Evolutionary conservation across 225 moss, liverwort and hornwort genomes (phyloP), one percentile per base, ranked within the genome.

Genomic region (Pseudoscleropodium purum): DNA sequence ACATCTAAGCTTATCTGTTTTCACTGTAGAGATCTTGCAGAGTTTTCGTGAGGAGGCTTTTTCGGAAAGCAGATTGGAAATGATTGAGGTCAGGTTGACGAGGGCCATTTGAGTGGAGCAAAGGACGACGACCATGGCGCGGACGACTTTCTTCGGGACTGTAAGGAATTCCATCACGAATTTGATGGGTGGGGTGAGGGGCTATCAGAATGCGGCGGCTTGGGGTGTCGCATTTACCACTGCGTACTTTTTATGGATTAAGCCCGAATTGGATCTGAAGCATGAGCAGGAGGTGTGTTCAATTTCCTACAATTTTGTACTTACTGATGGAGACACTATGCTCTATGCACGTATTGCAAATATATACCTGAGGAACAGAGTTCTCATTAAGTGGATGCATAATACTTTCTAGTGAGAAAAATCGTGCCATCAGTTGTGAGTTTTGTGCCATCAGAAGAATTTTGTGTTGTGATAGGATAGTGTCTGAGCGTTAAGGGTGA

Each of bases 181-280:
- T 93, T 90, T 95, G 63, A 89, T 97, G 76, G 96, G 98, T 15
- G 98, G 98, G 92, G 97, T 96, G 84, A 91, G 96, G 88, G 98
- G 98, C 59, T 95, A 93, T 64, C 96, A 97, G 89, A 98, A 98
- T 90, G 86, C 91, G 37, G 98, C 97, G 41, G 93, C 98, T 33
- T 98, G 98, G 98, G 92, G 95, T 82, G 95, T 97, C 51, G 97
- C 98, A 8, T 94, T 93, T 37, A 94, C 95, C 8, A 94, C 94
- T 11, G 95, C 98, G 7, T 98, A 98, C 89, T 95, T 93, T 86
- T 86, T 96, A 82, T 98, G 98, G 98, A 90, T 97, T 73, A 97
- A 98, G 86, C 98, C 97, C 30, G 97, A 96, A 92, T 92, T 95
- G 75, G 97, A 98, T 59, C 93, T 95, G 75, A 90, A 93, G 84